Evolutionary conservation across 768 basidiomycete species (phyloP), one percentile per base, ranked within the genome.

Genomic region (Suillus placidus): DNA sequence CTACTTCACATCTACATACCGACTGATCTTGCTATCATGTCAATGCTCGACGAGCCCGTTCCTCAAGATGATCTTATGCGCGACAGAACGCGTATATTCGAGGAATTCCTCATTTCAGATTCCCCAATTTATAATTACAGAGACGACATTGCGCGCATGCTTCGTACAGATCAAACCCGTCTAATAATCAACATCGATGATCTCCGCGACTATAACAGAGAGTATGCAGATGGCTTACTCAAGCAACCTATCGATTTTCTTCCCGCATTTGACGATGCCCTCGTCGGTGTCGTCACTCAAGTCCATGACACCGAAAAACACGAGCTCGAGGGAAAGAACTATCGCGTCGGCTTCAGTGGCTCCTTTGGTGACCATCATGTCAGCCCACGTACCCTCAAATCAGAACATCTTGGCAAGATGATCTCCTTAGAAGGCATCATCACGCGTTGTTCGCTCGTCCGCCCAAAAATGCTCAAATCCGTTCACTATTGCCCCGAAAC

Each of bases 331-430:
- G 88, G 86, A 66, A 96, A 91, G 75, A 87, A 83, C 69, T 98
- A 89, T 79, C 90, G 91, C 70, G 84, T 98, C 64, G 97, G 96
- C 30, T 89, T 98, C 76, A 91, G 92, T 71, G 97, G 97, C 60
- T 96, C 94, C 8, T 99, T 99, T 77, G 97, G 97, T 54, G 97
- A 98, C 79, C 94, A 99, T 78, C 96, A 98, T 77, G 92, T 96
- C 77, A 98, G 92, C 78, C 97, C 97, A 56, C 85, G 97, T 9
- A 95, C 95, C 20, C 85, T 99, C 60, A 87, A 89, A 64, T 92
- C 95, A 37, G 84, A 87, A 67, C 91, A 99, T 76, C 87, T 99
- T 23, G 93, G 95, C 58, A 95, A 91, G 79, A 95, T 99, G 95
- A 93, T 99, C 73, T 95, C 93, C 40, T 77, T 99, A 40, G 97